Evolutionary conservation across 129 eudicot species (phyloP).

Genomic region (Chrysanthemum makinoi): DNA sequence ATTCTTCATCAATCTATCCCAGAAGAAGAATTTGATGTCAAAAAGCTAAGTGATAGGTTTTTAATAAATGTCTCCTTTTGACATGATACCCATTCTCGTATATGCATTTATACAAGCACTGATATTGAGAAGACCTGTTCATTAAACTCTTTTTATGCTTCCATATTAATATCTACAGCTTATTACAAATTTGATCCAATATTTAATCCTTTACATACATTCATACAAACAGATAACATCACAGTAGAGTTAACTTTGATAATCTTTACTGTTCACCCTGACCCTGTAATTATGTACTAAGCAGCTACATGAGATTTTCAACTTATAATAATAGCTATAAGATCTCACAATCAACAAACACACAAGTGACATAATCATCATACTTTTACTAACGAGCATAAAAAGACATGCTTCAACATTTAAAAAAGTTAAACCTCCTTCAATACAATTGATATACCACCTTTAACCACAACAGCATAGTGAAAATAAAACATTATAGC

Average conservation of each 20-base stretch:
- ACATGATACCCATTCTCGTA: slow-evolving; percentile 7
- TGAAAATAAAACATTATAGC: not conserved
- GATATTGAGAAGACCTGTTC: not conserved
- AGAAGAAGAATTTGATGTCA: not conserved
- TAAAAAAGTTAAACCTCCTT: not conserved
- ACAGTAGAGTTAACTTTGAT: no score
- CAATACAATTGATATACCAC: slow-evolving; percentile 4
- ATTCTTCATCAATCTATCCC: not conserved
- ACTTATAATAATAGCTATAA: not conserved
- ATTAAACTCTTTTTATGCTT: slow-evolving; percentile 10
- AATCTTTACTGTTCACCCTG: no score
- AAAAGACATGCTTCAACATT: not conserved
- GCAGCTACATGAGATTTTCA: not conserved
- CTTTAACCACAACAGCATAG: slow-evolving; percentile 10
- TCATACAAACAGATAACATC: no score
- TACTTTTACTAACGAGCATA: not conserved
- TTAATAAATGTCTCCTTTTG: not conserved
- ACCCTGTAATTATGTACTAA: no score
- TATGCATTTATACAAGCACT: not conserved
- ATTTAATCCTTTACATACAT: not conserved
- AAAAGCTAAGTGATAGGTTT: not conserved
- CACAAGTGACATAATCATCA: not conserved
- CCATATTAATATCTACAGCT: slow-evolving; percentile 17
- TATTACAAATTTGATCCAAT: slow-evolving; percentile 4
- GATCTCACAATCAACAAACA: slow-evolving; percentile 13